Evolutionary conservation across 257 asterid species (phyloP).

Genomic region (Solanum rostratum): DNA sequence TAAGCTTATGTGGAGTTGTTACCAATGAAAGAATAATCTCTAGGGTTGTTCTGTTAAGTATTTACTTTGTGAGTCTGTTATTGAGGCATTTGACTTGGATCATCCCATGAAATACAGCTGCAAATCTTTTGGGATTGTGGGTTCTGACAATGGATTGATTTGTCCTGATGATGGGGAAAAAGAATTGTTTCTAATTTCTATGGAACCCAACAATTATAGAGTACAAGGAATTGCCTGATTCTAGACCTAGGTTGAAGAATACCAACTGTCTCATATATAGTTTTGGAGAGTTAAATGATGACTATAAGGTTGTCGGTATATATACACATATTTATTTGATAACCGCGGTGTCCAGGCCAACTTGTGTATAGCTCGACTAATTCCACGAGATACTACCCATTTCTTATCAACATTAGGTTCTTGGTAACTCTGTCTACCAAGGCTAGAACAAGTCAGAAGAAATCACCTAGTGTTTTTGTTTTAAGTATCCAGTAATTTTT

Average conservation of each 20-base stretch:
- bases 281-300: background rate
- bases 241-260: background rate
- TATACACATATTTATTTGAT: too few species aligned
- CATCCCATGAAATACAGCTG: too few species aligned
- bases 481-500: too few species aligned
- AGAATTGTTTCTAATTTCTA: background rate
- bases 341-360: too few species aligned
- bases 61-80: background rate
- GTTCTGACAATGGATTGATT: background rate
- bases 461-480: too few species aligned
- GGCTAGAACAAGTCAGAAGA: too few species aligned
- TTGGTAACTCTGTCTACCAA: too few species aligned
- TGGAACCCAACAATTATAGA: background rate
- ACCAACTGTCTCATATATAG: background rate
- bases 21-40: background rate
- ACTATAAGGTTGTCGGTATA: background rate
- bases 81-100: background rate
- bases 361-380: too few species aligned
- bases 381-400: too few species aligned
- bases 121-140: background rate
- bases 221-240: background rate
- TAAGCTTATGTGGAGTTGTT: background rate
- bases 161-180: background rate
- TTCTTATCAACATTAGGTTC: too few species aligned
- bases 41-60: background rate